Conservation (phyloP, 345 rosid species). For the Salix purpurea region DNA sequence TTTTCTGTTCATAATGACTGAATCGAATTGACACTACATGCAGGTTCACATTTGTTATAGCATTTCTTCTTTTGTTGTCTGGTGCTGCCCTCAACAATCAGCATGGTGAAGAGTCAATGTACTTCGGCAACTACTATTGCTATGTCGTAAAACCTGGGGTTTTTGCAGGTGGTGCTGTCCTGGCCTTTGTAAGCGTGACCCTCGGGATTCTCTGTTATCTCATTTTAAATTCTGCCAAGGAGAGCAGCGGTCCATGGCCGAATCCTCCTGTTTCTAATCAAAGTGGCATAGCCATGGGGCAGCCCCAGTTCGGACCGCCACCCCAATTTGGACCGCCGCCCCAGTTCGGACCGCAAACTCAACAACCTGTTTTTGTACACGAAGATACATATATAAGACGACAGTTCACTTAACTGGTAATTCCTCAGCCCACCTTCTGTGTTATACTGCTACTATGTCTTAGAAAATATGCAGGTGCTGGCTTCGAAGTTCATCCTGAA, state of each 20-base stretch:
- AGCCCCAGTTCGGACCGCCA: constrained; percentile 52
- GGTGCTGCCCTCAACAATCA: constrained; percentile 77
- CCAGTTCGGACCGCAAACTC: constrained; percentile 52
- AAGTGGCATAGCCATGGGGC: constrained; percentile 68
- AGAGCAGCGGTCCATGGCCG: constrained; percentile 17
- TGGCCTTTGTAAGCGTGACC: constrained; percentile 51
- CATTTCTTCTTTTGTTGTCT: constrained; percentile 65
- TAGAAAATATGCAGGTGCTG: not conserved
- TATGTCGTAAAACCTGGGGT: constrained; percentile 80
- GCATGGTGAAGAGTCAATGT: constrained; percentile 46
- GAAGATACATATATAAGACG: constrained; percentile 74
- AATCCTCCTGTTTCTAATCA: constrained; percentile 26
- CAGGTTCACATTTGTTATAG: constrained; percentile 84
- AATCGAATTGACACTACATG: not conserved
- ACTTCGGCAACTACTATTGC: constrained; percentile 54
- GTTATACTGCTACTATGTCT: not conserved
- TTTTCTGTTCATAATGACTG: not conserved
- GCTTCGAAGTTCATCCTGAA: not conserved
- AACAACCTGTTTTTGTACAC: constrained; percentile 67
- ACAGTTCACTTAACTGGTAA: constrained; percentile 48
- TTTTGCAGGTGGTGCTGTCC: constrained; percentile 64
- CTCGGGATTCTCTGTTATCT: constrained; percentile 73
- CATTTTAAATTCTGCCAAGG: constrained; percentile 44
- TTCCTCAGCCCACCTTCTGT: not conserved
- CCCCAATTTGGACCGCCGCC: constrained; percentile 58